These are phyloP conservation scores for Scutellaria minor DNA, from an alignment of 257 asterid species.

Conservation along the genomic window DNA sequence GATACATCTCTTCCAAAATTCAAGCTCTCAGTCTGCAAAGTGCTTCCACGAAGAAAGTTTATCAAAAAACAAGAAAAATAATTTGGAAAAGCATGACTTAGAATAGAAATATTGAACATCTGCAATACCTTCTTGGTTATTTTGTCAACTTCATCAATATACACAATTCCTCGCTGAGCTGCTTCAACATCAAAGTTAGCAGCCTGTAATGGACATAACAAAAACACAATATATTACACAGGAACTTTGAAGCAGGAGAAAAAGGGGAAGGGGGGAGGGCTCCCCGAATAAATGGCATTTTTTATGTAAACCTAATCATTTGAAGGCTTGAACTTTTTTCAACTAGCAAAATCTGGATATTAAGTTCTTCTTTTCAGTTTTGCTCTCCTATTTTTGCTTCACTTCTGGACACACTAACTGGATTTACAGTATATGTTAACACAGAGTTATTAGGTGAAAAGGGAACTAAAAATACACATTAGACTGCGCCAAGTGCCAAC, in stretches of 20 bases:
- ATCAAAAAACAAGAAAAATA: constrained; percentile 37
- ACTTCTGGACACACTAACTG: background rate
- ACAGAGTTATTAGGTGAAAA: background rate
- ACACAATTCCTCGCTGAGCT: constrained; percentile 91
- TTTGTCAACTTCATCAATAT: constrained; percentile 95
- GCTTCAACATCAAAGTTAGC: constrained; percentile 86
- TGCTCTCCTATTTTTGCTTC: background rate
- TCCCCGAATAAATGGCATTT: constrained; percentile 1
- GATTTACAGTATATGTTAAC: constrained; percentile 1
- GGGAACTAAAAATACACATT: background rate
- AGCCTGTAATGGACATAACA: constrained; percentile 54
- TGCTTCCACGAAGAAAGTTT: constrained; percentile 45
- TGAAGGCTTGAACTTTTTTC: background rate
- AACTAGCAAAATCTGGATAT: background rate
- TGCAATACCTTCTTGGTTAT: constrained; percentile 81
- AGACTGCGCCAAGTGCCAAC: constrained; percentile 9
- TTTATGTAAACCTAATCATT: constrained; percentile 1
- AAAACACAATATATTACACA: constrained; percentile 20
- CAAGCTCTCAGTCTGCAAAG: constrained; percentile 72
- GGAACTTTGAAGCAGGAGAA: constrained; percentile 16
- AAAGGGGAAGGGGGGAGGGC: constrained; percentile 6
- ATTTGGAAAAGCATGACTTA: constrained; percentile 18
- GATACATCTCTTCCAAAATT: constrained; percentile 86
- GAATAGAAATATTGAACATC: constrained; percentile 20
- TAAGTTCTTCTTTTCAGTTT: background rate